These are phyloP conservation scores for Oryza officinalis DNA, from an alignment of 176 grass and related monocot species.

Conservation along the genomic window DNA sequence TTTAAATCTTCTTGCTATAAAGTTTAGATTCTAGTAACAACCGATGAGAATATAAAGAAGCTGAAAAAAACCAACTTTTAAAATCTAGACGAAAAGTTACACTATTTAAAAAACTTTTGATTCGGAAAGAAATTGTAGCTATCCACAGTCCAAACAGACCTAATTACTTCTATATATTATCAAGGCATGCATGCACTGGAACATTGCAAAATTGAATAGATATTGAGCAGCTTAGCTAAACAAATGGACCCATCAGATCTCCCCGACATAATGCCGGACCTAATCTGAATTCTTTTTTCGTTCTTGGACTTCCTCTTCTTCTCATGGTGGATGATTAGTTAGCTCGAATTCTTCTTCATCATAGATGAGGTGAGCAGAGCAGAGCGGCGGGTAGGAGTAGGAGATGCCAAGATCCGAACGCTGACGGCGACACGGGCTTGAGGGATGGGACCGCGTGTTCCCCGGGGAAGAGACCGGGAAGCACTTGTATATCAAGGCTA, in stretches of 20 bases:
- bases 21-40: no score
- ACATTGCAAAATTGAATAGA: neutral
- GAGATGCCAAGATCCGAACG: neutral
- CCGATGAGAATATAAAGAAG: no score
- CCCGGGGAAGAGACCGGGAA: constrained; percentile 8
- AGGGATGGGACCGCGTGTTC: neutral
- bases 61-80: no score
- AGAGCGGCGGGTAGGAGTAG: neutral
- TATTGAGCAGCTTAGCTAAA: neutral
- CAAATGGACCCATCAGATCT: neutral
- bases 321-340: neutral
- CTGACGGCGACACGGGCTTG: neutral
- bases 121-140: no score
- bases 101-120: no score
- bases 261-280: neutral
- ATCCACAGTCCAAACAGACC: neutral
- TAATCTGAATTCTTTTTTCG: neutral
- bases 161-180: no score
- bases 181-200: neutral
- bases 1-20: no score
- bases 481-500: neutral
- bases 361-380: neutral
- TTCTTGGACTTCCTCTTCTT: neutral
- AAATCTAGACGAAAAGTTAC: no score
- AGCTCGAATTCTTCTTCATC: neutral